Conservation (phyloP, 1,284 basidiomycete genomes). For the Neolentinus lepideus region DNA sequence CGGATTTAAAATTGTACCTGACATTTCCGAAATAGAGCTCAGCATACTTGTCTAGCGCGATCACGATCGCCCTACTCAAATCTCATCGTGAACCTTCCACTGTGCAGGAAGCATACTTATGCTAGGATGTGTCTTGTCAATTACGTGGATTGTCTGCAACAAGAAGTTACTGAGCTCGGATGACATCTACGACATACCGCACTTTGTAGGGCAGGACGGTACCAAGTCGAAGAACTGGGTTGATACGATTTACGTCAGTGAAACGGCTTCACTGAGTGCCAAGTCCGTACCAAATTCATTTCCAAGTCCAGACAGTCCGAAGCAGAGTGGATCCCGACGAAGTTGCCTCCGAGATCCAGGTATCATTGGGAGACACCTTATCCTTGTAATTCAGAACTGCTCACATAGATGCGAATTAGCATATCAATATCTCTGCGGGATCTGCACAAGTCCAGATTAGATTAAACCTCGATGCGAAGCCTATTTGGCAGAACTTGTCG, state of each 20-base stretch:
- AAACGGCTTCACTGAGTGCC: neutral
- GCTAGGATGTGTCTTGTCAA: conserved; percentile 59
- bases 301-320: conserved; percentile 61
- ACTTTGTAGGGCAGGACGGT: neutral
- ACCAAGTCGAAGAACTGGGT: too few species aligned
- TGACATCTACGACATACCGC: too few species aligned
- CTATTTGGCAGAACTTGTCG: neutral
- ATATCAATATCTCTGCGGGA: neutral
- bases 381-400: conserved; percentile 55
- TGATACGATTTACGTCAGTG: neutral
- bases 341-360: conserved; percentile 66
- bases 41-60: neutral
- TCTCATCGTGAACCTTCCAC: conserved; percentile 61
- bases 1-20: conserved; percentile 75
- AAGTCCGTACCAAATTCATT: conserved; percentile 32
- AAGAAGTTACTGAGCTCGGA: neutral
- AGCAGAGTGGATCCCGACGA: conserved; percentile 62
- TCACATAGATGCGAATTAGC: neutral
- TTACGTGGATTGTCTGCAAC: conserved; percentile 52
- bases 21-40: neutral
- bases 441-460: neutral
- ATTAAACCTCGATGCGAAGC: neutral
- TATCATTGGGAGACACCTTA: conserved; percentile 59
- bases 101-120: conserved; percentile 53
- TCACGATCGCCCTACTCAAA: conserved; percentile 25